Evolutionary conservation across 1,139 yeast species (phyloP), one percentile per base, ranked within the genome.

Genomic region (Candida glucosophila): DNA sequence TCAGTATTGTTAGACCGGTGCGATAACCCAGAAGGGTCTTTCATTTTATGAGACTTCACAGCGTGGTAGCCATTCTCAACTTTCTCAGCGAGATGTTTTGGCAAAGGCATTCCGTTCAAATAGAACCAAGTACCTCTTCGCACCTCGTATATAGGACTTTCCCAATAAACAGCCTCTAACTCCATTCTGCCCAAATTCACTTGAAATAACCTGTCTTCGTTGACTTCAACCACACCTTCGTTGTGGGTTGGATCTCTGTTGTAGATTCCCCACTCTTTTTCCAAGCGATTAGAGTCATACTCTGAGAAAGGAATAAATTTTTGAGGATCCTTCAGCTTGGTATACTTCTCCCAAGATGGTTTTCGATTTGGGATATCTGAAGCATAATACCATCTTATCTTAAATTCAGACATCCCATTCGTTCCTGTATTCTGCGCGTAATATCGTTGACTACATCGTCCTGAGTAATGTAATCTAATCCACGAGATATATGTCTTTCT

Each of bases 61-160:
- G 35, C 38, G 4, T 41, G 40, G 43, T 70, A 79, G 0, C 72
- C 70, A 2, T 43, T 39, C 46, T 88, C 97, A 12, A 88, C 44
- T 28, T 70, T 73, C 2, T 58, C 54, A 0, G 93, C 60, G 4
- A 78, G 31, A 2, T 53, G 48, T 6, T 58, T 59, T 4, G 66
- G 50, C 15, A 85, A 51, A 0, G 96, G 96, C 5, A 49, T 44
- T 3, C 78, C 76, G 27, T 70, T 71, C 4, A 68, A 49, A 25
- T 64, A 58, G 44, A 83, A 85, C 98, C 98, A 88, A 1, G 75
- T 51, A 0, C 95, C 95, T 26, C 97, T 56, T 19, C 95, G 62
- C 2, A 88, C 82, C 35, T 81, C 90, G 44, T 76, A 90, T 1
- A 62, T 56, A 0, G 96, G 93, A 1, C 97, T 97, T 3, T 74